A percentile compares a stretch with the other conserved stretches of the same genome.
These are phyloP conservation scores for Stephania yunnanensis DNA, from an alignment of 164 flowering plant genomes.

Conservation along the genomic window DNA sequence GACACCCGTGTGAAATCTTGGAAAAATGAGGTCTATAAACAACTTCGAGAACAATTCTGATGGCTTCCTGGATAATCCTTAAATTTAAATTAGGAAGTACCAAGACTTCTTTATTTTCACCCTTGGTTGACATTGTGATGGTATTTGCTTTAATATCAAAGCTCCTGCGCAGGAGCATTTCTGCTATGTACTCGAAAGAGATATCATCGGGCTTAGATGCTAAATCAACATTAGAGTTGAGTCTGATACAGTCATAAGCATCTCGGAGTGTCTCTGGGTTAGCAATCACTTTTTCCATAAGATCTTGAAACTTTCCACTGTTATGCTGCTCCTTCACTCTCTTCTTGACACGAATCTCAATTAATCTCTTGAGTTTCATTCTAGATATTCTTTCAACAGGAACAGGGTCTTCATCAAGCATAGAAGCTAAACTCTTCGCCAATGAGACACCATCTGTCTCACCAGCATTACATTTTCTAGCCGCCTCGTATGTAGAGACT, in stretches of 20 bases:
- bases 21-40: slow-evolving; percentile 80
- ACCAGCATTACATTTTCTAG: slow-evolving; percentile 6
- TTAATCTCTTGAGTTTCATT: slow-evolving; percentile 53
- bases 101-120: slow-evolving; percentile 45
- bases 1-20: slow-evolving; percentile 82
- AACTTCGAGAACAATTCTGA: slow-evolving; percentile 73
- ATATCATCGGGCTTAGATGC: slow-evolving; percentile 23
- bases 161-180: slow-evolving; percentile 47
- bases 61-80: slow-evolving; percentile 75
- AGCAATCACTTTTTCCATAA: slow-evolving; percentile 69
- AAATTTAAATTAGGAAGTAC: slow-evolving; percentile 71
- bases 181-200: slow-evolving; percentile 51
- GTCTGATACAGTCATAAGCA: slow-evolving; percentile 62
- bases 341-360: slow-evolving; percentile 72
- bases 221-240: slow-evolving; percentile 57
- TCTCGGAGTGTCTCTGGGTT: slow-evolving; percentile 61
- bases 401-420: slow-evolving; percentile 52
- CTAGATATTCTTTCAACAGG: slow-evolving; percentile 31
- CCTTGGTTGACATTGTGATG: slow-evolving; percentile 43
- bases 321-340: slow-evolving; percentile 68
- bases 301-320: slow-evolving; percentile 61
- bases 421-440: slow-evolving; percentile 59
- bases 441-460: slow-evolving; percentile 24
- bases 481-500: slow-evolving; percentile 14
- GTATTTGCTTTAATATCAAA: slow-evolving; percentile 66